phyloP scores from a whole-genome alignment of 169 alveolate species.

The Miamiensis avidus region DNA sequence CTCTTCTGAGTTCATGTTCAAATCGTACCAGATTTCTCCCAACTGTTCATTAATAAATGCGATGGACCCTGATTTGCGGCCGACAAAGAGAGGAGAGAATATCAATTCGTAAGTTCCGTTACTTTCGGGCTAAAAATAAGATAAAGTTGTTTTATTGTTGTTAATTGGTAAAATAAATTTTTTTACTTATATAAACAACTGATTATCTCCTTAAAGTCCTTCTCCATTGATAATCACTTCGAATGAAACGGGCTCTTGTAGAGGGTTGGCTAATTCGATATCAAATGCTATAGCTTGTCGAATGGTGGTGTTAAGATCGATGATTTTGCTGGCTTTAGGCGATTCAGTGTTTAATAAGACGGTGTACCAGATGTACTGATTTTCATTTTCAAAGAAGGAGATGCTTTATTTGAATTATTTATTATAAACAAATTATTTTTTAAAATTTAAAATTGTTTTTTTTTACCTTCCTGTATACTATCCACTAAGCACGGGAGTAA shows the following conservation, averaged over 20 bases:
- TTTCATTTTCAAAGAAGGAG: constrained; percentile 72
- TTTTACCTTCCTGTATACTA: constrained; percentile 30
- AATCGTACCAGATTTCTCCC: constrained; percentile 86
- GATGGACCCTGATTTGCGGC: constrained; percentile 80
- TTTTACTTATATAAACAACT: constrained; percentile 10
- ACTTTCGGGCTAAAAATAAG: constrained; percentile 33
- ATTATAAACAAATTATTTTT: background rate
- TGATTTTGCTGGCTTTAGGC: constrained; percentile 71
- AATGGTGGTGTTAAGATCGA: constrained; percentile 77
- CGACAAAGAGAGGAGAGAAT: constrained; percentile 86
- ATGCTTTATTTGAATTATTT: constrained; percentile 45
- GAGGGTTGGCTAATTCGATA: constrained; percentile 89
- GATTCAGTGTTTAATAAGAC: constrained; percentile 81
- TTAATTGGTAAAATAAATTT: background rate
- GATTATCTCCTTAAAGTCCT: constrained; percentile 81
- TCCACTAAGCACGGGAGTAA: constrained; percentile 50
- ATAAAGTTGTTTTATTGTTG: background rate
- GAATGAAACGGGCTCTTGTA: constrained; percentile 79
- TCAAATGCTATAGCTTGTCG: constrained; percentile 88
- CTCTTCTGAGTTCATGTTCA: constrained; percentile 74
- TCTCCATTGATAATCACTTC: constrained; percentile 87
- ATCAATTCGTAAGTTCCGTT: constrained; percentile 82
- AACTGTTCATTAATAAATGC: constrained; percentile 77
- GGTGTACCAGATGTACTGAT: constrained; percentile 84
- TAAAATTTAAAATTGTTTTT: constrained; percentile 54